Conservation (phyloP, 2,329 filamentous ascomycete species). For the Colletotrichum plurivorum region DNA sequence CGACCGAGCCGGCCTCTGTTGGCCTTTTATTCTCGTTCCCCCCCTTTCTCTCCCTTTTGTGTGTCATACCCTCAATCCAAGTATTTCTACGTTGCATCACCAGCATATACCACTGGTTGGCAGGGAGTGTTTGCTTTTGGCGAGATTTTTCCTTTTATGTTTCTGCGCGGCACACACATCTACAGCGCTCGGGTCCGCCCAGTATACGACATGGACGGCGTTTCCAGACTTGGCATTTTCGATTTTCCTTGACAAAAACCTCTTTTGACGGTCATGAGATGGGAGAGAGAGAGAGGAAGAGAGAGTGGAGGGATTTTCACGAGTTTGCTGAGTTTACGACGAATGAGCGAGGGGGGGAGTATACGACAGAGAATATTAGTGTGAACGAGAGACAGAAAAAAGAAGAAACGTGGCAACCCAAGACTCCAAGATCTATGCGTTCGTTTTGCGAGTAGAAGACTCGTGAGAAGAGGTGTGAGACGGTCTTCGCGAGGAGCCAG, state of each 20-base stretch:
- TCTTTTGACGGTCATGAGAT: neutral
- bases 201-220: slow-evolving; percentile 15
- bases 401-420: too few species aligned
- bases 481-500: too few species aligned
- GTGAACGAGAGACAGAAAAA: too few species aligned
- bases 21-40: slow-evolving; percentile 16
- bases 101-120: slow-evolving; percentile 32
- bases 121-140: slow-evolving; percentile 20
- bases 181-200: slow-evolving; percentile 14
- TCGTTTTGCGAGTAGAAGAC: too few species aligned
- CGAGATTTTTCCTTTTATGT: neutral
- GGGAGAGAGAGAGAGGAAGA: slow-evolving; percentile 8
- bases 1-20: slow-evolving; percentile 40
- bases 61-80: slow-evolving; percentile 40
- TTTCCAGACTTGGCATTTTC: slow-evolving; percentile 11
- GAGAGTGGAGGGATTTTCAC: neutral
- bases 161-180: slow-evolving; percentile 6
- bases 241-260: slow-evolving; percentile 2
- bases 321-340: too few species aligned
- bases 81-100: slow-evolving; percentile 39
- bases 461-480: too few species aligned
- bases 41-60: slow-evolving; percentile 32
- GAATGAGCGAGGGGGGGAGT: too few species aligned
- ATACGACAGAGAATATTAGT: neutral
- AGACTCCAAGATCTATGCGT: too few species aligned